Evolutionary conservation across 78 protist genomes (phyloP).

Genomic region (Monosiga brevicollis): DNA sequence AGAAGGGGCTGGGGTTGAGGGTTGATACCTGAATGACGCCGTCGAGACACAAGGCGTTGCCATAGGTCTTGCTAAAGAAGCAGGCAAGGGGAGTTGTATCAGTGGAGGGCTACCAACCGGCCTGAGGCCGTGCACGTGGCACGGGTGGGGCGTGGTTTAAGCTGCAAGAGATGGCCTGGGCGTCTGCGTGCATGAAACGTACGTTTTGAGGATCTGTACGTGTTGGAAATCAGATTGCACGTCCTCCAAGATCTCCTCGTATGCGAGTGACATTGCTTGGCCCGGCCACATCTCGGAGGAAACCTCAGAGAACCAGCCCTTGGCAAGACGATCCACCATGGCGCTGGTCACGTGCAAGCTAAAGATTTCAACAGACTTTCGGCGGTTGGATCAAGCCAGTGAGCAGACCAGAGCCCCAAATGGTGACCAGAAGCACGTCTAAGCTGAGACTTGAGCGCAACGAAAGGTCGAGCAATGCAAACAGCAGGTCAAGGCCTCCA

Average conservation of each 20-base stretch:
- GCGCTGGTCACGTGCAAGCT: too few relatives aligned
- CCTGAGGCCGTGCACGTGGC: too few relatives aligned
- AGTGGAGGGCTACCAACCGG: too few relatives aligned
- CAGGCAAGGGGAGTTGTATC: constrained; percentile 29
- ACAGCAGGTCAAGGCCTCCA: too few relatives aligned
- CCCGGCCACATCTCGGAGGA: constrained; percentile 43
- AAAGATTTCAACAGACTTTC: too few relatives aligned
- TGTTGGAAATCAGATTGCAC: constrained; percentile 68
- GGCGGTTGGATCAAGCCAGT: too few relatives aligned
- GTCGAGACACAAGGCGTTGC: constrained; percentile 82
- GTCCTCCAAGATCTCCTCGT: constrained; percentile 72
- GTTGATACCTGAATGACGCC: constrained; percentile 92
- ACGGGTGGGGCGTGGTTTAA: neutral
- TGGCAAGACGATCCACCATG: constrained; percentile 44
- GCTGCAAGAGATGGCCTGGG: neutral
- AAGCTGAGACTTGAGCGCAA: too few relatives aligned
- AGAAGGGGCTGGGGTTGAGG: constrained; percentile 2
- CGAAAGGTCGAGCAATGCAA: too few relatives aligned
- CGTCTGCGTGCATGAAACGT: neutral
- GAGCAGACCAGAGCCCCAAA: too few relatives aligned
- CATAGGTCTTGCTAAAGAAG: constrained; percentile 73
- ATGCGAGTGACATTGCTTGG: constrained; percentile 66
- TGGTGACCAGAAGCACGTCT: too few relatives aligned
- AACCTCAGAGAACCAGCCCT: constrained; percentile 64
- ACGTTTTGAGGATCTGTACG: constrained; percentile 19